Conservation (phyloP, 495 filamentous ascomycete genomes). For the Aspergillus panamensis region DNA sequence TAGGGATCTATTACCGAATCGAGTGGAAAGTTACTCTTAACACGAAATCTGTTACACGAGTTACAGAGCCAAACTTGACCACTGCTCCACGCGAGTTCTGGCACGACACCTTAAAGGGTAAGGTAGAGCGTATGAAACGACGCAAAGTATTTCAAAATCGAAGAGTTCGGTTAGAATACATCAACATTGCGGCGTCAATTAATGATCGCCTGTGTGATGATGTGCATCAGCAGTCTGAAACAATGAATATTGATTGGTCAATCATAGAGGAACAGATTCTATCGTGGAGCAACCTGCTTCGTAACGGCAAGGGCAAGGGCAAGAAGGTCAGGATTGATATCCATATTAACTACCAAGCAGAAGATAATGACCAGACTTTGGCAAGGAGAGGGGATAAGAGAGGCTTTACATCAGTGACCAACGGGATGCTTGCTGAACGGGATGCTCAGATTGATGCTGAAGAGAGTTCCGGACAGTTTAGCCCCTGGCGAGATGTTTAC, state of each 20-base stretch:
- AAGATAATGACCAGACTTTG: constrained; percentile 2
- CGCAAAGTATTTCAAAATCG: neutral
- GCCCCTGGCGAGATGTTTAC: constrained; percentile 31
- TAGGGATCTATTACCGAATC: neutral
- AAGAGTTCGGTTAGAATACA: neutral
- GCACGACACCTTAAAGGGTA: neutral
- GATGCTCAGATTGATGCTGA: constrained; percentile 27
- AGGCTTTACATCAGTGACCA: constrained; percentile 20
- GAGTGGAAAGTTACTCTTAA: neutral
- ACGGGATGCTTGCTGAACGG: constrained; percentile 22
- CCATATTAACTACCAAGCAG: constrained; percentile 19
- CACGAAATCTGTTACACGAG: neutral
- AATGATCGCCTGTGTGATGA: neutral
- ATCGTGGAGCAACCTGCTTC: constrained; percentile 19
- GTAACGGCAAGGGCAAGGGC: too few relatives aligned
- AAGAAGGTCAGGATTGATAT: constrained; percentile 25
- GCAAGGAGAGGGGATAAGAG: constrained; percentile 23
- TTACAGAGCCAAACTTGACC: neutral
- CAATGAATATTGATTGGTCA: constrained; percentile 21
- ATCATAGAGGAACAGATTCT: constrained; percentile 22
- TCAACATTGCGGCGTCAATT: neutral
- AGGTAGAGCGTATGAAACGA: neutral
- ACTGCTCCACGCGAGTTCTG: neutral
- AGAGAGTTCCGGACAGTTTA: constrained; percentile 18
- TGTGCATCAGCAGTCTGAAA: neutral